Percentiles rank a stretch among this genome's conserved stretches.
phyloP scores from a whole-genome alignment of 108 stramenopile genomes.

The Skeletonema potamos region DNA sequence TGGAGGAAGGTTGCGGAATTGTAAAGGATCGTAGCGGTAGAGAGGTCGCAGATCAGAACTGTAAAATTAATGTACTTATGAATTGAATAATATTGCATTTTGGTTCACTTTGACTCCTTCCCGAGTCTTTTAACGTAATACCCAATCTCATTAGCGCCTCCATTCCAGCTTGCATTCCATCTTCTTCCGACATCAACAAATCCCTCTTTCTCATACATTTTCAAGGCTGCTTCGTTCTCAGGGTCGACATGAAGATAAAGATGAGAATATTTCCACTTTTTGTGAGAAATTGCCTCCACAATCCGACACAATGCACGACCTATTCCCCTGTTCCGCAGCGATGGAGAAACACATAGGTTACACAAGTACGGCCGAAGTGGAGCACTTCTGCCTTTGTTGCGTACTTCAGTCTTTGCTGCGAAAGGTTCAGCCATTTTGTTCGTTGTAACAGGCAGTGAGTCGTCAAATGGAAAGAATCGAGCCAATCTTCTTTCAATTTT shows the following conservation, averaged over 20 bases:
- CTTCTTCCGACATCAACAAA: constrained; percentile 69
- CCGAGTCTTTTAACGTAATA: constrained; percentile 47
- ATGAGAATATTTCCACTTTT: constrained; percentile 63
- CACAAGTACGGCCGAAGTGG: constrained; percentile 80
- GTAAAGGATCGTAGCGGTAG: constrained; percentile 30
- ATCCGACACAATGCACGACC: constrained; percentile 72
- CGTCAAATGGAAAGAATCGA: constrained; percentile 41
- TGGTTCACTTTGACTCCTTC: neutral
- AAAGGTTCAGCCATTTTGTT: constrained; percentile 15
- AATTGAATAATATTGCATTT: neutral
- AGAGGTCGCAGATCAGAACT: neutral
- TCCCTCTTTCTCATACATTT: constrained; percentile 72
- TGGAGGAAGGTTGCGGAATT: constrained; percentile 68
- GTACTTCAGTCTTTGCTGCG: neutral
- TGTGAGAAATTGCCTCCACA: constrained; percentile 73
- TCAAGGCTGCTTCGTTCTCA: constrained; percentile 75
- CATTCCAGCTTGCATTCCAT: constrained; percentile 86
- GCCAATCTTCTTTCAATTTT: constrained; percentile 63
- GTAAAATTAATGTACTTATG: neutral
- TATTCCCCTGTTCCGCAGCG: constrained; percentile 58
- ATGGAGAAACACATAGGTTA: constrained; percentile 76
- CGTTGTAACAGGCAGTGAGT: constrained; percentile 2
- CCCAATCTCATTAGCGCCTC: constrained; percentile 69
- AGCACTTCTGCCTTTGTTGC: constrained; percentile 8
- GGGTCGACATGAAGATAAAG: constrained; percentile 83